Base-by-base conservation (phyloP, 2,329 filamentous ascomycete genomes). In the Podosphaera aphanis region DNA sequence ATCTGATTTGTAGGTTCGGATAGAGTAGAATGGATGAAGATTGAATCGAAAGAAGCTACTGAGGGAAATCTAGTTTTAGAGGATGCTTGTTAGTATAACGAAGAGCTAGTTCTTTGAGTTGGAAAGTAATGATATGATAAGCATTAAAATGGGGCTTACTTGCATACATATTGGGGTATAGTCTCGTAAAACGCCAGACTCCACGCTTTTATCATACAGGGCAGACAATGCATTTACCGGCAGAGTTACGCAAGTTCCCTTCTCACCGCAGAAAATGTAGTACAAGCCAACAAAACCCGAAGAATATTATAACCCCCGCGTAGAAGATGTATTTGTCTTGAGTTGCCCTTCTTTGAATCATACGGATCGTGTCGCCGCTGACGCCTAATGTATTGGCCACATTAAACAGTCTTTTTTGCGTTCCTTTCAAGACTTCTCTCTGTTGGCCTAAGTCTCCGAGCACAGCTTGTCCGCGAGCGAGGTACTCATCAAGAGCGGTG, bases 281-380 rank as follows among this genome's bases (percentile, higher is more conserved):
- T 47, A 93, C 85, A 51, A 90, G 64, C 76, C 84, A 95, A 62
- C 88, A 93, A 60, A 98, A 98, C 33, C 73, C 59, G 56, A 95
- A 82, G 62, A 98, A 98, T 31, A 90, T 63, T 4, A 92, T 63
- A 2, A 88, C 84, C 0, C 90, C 85, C 0, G 67, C 80, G 70
- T 81, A 82, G 61, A 98, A 98, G 31, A 98, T 93, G 85, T 86
- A 95, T 64, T 94, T 95, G 61, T 98, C 90, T 66, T 95, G 82
- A 61, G 77, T 81, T 44, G 90, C 85, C 50, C 90, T 70, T 54
- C 90, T 66, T 64, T 95, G 88, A 37, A 98, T 80, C 84, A 90
- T 95, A 41, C 90, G 77, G 52, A 98, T 98, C 1, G 90, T 98
- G 60, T 95, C 88, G 18, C 88, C 86, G 57, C 82, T 92, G 49